Evolutionary conservation across 164 flowering plant species (phyloP).

Genomic region (Liriodendron chinense): DNA sequence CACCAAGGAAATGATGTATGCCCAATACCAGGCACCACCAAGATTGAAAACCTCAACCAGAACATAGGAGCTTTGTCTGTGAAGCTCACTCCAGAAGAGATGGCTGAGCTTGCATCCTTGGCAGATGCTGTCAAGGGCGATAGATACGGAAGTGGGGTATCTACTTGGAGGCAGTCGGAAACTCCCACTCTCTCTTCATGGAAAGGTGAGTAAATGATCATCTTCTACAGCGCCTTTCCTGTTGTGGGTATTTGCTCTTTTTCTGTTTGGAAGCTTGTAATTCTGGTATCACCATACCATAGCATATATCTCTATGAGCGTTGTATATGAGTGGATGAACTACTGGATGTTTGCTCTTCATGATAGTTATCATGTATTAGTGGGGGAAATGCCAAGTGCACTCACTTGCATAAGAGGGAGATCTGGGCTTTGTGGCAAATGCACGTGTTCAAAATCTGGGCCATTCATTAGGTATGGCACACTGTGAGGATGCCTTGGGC

Average conservation of each 20-base stretch:
- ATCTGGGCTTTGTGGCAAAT: too few relatives aligned
- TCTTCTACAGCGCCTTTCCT: not conserved
- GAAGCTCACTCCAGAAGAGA: conserved; percentile 35
- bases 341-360: too few relatives aligned
- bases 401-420: too few relatives aligned
- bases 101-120: conserved; percentile 35
- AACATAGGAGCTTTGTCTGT: conserved; percentile 43
- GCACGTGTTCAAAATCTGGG: too few relatives aligned
- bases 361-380: too few relatives aligned
- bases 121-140: conserved; percentile 34
- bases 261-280: too few relatives aligned
- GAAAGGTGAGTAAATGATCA: conserved; percentile 14
- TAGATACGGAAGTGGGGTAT: conserved; percentile 9
- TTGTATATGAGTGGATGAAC: too few relatives aligned
- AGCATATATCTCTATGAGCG: too few relatives aligned
- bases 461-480: too few relatives aligned
- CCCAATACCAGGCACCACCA: conserved; percentile 53
- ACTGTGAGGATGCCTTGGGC: too few relatives aligned
- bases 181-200: conserved; percentile 29
- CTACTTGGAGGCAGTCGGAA: conserved; percentile 19
- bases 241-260: not conserved
- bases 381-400: too few relatives aligned
- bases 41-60: conserved; percentile 39
- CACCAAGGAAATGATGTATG: conserved; percentile 39
- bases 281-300: too few relatives aligned